These are phyloP conservation scores for Russula compacta DNA, from an alignment of 768 basidiomycete genomes.

Conservation along the genomic window DNA sequence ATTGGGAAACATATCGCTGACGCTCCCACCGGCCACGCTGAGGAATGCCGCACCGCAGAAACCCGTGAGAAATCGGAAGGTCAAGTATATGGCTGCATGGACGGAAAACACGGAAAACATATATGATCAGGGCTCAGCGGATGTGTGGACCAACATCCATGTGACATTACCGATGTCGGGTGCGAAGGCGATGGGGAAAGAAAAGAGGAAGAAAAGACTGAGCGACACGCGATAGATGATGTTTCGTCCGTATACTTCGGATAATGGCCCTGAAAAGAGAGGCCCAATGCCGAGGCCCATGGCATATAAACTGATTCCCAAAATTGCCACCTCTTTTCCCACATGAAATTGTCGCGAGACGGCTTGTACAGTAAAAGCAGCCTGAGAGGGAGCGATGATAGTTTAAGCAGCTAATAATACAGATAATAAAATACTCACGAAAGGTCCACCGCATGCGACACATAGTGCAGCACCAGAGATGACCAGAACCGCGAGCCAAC, in stretches of 20 bases:
- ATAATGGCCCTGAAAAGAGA: conserved; percentile 30
- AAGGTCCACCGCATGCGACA: background rate
- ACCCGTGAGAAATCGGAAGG: conserved; percentile 52
- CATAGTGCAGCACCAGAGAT: background rate
- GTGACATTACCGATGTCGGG: conserved; percentile 43
- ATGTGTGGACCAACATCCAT: background rate
- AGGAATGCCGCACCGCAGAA: conserved; percentile 49
- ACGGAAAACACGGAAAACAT: background rate
- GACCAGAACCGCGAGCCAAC: background rate
- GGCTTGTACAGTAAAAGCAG: conserved; percentile 31
- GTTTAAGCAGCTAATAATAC: background rate
- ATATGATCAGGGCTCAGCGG: background rate
- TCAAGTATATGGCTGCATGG: conserved; percentile 45
- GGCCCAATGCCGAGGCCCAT: conserved; percentile 27
- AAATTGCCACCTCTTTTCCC: conserved; percentile 32
- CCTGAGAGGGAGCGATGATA: conserved; percentile 16
- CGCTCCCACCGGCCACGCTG: conserved; percentile 51
- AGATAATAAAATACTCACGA: too few relatives aligned
- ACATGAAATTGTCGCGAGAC: conserved; percentile 32
- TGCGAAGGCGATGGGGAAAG: conserved; percentile 67
- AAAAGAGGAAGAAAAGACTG: conserved; percentile 47
- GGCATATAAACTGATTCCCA: conserved; percentile 35
- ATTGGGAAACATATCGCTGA: conserved; percentile 49
- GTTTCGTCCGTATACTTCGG: conserved; percentile 52
- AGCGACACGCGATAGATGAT: conserved; percentile 57